Evolutionary conservation across 768 basidiomycete species (phyloP).

Genomic region (Termitomyces sp.): DNA sequence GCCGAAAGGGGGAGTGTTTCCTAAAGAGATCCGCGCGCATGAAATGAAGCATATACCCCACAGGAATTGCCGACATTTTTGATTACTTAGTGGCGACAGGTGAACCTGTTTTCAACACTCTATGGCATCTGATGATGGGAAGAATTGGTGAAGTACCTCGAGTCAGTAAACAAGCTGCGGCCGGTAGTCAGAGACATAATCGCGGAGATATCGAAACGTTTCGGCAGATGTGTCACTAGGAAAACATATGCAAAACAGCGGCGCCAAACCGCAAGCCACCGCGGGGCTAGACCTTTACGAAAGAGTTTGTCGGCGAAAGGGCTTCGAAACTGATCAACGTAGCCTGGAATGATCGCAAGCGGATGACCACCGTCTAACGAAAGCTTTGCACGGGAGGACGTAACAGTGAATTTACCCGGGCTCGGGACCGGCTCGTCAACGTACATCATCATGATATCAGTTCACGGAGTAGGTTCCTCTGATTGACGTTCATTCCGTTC

Average conservation of each 20-base stretch:
- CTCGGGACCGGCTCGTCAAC: too few relatives aligned
- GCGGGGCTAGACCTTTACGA: not conserved
- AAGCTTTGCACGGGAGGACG: not conserved
- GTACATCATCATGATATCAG: too few relatives aligned
- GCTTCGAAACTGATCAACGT: not conserved
- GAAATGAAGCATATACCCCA: not conserved
- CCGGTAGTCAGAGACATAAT: not conserved
- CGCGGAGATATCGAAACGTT: not conserved
- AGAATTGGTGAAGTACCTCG: not conserved
- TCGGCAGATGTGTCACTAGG: not conserved
- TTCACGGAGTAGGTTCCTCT: too few relatives aligned
- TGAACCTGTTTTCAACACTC: not conserved
- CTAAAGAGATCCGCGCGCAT: too few relatives aligned
- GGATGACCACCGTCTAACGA: not conserved
- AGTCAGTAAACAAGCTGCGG: not conserved
- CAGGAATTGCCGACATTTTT: not conserved
- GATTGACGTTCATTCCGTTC: not conserved
- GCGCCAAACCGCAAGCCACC: not conserved
- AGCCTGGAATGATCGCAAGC: not conserved
- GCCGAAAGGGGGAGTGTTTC: not conserved
- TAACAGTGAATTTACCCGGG: not conserved
- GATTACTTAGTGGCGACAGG: not conserved
- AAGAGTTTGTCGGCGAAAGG: not conserved
- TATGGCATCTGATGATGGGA: not conserved
- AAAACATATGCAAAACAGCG: not conserved